Conservation (phyloP, 192 early-diverging fungal species). For the Mycoemilia scoparia region DNA sequence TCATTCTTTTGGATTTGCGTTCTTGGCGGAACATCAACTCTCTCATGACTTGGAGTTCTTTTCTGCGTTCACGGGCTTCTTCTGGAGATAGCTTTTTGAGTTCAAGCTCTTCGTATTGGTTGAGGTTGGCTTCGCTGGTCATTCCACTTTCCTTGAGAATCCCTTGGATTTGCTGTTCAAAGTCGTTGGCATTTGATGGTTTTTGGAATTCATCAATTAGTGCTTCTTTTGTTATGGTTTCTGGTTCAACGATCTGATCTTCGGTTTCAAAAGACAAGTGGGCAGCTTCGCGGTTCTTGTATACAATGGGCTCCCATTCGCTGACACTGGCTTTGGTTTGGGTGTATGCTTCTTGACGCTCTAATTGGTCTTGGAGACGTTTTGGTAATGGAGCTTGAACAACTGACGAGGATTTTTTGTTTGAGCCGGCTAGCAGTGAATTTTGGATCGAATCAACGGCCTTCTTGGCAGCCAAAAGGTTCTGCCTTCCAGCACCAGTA, state of each 20-base stretch:
- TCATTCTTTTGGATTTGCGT: constrained; percentile 70
- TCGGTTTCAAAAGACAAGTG: constrained; percentile 63
- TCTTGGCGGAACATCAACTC: constrained; percentile 88
- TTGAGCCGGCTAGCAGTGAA: no score
- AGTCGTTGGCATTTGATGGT: constrained; percentile 26
- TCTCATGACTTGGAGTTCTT: constrained; percentile 76
- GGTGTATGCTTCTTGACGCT: constrained; percentile 72
- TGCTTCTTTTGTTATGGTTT: constrained; percentile 1
- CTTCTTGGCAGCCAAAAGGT: constrained; percentile 9
- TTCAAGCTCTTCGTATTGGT: constrained; percentile 70
- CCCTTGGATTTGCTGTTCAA: constrained; percentile 64
- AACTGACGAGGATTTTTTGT: constrained; percentile 16
- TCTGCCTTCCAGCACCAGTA: constrained; percentile 19
- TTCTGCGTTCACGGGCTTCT: constrained; percentile 54
- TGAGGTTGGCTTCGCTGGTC: constrained; percentile 51
- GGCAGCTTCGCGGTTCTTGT: constrained; percentile 67
- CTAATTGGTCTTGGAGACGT: constrained; percentile 65
- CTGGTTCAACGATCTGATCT: constrained; percentile 14
- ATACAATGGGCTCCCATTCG: constrained; percentile 70
- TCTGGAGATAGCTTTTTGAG: constrained; percentile 66
- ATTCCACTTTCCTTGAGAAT: constrained; percentile 54
- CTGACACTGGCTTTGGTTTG: constrained; percentile 60
- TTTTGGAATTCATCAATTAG: constrained; percentile 7
- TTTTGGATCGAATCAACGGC: no score
- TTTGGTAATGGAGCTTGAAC: constrained; percentile 64